Base-by-base conservation (phyloP, 768 basidiomycete species). In the Lepiota brunneoincarnata region DNA sequence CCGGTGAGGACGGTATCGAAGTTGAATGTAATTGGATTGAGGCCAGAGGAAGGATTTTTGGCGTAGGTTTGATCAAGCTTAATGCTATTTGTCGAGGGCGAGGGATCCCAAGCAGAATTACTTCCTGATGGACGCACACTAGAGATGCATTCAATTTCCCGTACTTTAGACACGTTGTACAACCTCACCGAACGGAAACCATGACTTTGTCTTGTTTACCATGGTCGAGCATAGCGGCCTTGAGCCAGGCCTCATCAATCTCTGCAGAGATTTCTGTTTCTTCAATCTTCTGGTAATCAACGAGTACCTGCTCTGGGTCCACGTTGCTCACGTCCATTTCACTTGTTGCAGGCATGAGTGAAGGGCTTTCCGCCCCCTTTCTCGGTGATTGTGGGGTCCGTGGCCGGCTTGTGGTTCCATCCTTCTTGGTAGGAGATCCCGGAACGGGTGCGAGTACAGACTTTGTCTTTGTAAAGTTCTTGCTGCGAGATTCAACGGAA, bases 181-280 rank as follows among this genome's bases (percentile, higher is more conserved):
- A 59, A 3, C 55, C 66, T 46, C 58, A 89, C 89, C 89, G 78
- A 59, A 93, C 77, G 21, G 91, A 91, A 18, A 93, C 91, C 67
- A 93, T 83, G 41, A 92, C 91, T 66, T 93, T 92, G 67, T 92
- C 90, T 50, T 89, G 82, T 48, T 80, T 82, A n/a, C 86, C 84
- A 56, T 84, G 80, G 47, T 84, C 77, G 12, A 66, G 66, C 1
- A 69, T 66, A 1, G 66, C 63, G n/a, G 67, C 69, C 51, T 71
- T 58, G 14, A 83, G 62, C 72, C 77, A 73, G 15, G 74, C 73
- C 51, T 84, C 83, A 50, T 90, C 89, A 1, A 89, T 73, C 49
- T 87, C 87, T 0, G 69, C 86, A 9, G 84, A 89, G 6, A 89
- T 60, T 63, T 92, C 89, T 0, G 78, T 72, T 4, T 78, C 73